phyloP scores from a whole-genome alignment of 345 rosid genomes.

The Linum usitatissimum region DNA sequence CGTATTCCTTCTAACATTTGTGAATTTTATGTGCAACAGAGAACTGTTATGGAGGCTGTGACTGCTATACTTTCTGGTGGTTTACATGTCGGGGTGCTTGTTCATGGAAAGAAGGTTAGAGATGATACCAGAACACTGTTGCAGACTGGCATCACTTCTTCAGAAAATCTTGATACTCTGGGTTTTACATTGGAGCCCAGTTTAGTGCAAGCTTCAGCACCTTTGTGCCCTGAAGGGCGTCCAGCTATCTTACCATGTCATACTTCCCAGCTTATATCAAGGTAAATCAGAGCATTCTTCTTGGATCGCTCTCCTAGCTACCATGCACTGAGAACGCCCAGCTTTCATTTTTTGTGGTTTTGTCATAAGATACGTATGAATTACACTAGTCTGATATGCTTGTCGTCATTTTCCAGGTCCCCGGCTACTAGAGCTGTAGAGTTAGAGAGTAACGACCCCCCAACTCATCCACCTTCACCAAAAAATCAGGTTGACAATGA shows the following conservation, averaged over 20 bases:
- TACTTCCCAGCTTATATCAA: slow-evolving; percentile 41
- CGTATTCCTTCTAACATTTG: too few species aligned
- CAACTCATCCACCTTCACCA: too few species aligned
- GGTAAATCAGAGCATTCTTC: slow-evolving; percentile 25
- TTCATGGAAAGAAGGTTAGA: slow-evolving; percentile 73
- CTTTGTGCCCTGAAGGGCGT: slow-evolving; percentile 33
- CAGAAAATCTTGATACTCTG: slow-evolving; percentile 40
- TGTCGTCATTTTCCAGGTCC: too few species aligned
- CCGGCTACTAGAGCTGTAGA: too few species aligned
- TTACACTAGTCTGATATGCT: too few species aligned
- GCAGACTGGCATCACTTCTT: slow-evolving; percentile 59
- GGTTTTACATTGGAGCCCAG: slow-evolving; percentile 90
- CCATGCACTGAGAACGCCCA: too few species aligned
- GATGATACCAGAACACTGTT: slow-evolving; percentile 72
- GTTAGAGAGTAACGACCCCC: too few species aligned
- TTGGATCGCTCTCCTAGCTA: too few species aligned
- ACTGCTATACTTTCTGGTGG: slow-evolving; percentile 70
- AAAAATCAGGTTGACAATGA: too few species aligned
- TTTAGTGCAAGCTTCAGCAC: slow-evolving; percentile 29
- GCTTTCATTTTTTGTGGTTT: too few species aligned
- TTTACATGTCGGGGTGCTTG: slow-evolving; percentile 63
- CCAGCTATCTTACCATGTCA: slow-evolving; percentile 31
- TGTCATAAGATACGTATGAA: too few species aligned
- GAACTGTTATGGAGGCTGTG: slow-evolving; percentile 86
- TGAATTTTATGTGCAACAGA: slow-evolving; percentile 18